Evolutionary conservation across 2,329 filamentous ascomycete genomes (phyloP), one percentile per base, ranked within the genome.

Genomic region (Hymenoscyphus repandus): DNA sequence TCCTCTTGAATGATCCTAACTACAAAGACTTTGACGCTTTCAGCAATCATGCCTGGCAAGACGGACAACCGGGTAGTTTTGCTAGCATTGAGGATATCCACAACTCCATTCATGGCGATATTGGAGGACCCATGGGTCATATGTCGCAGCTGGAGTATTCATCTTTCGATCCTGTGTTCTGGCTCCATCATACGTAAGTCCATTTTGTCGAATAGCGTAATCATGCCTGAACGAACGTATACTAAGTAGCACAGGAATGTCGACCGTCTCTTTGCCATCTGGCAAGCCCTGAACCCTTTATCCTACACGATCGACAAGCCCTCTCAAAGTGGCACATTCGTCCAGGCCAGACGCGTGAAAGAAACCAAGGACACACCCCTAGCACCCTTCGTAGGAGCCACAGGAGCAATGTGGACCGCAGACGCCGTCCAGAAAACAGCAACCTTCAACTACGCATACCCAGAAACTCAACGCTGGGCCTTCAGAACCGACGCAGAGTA

Each of bases 241-340:
- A 7, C 22, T 27, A 7, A 27, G 4, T 27, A 7, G 7, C 4
- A 7, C 7, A 27, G 22, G 12, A 90, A 86, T 68, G 77, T 88
- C 12, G 88, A 93, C 62, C 79, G 88, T 3, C 67, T 87, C 22
- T 79, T 89, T 56, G 80, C 86, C 32, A 76, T 93, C 51, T 93
- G 87, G 86, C 87, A 92, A 68, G 72, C 76, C 0, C 67, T 91
- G n/a, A 77, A 92, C 56, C 85, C 85, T 0, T 70, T 81, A 18
- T 77, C 77, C 27, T 27, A 27, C 22, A 91, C 82, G 70, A 76
- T 90, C 38, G 63, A 69, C 1, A 53, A 66, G 17, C 58, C 64
- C 22, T 55, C 55, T 5, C 52, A 61, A 17, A 52, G 64, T 0
- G 56, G 62, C 37, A 62, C 67, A 32, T 69, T 67, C 49, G 60